Percentiles rank a stretch among this genome's conserved stretches.
Conservation (phyloP, 176 grass and related monocot species). For the Hyparrhenia diplandra region DNA sequence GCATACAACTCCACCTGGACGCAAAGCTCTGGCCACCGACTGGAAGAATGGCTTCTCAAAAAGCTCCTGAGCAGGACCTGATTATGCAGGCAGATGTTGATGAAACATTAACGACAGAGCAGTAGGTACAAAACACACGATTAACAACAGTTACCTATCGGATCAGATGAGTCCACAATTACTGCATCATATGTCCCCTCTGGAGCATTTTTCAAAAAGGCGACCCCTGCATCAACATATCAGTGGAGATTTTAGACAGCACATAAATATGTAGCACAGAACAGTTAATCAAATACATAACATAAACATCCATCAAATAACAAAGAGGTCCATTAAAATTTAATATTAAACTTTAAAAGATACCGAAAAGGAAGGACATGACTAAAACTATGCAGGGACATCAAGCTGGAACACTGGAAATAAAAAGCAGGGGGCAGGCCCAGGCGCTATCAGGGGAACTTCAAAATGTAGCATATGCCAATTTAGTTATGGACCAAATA, state of each 20-base stretch:
- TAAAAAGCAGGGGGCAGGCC: neutral
- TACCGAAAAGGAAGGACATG: neutral
- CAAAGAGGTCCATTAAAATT: neutral
- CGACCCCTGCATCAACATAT: no score
- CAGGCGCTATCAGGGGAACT: neutral
- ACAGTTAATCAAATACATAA: neutral
- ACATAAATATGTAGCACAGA: no score
- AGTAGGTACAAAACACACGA: neutral
- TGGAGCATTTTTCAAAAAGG: neutral
- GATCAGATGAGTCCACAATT: conserved; percentile 94
- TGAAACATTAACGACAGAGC: neutral
- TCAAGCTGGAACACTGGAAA: neutral
- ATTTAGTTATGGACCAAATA: neutral
- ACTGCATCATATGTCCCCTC: conserved; percentile 91
- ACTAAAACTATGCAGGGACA: neutral
- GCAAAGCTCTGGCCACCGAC: conserved; percentile 63
- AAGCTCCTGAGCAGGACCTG: conserved; percentile 92
- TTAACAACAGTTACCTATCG: conserved; percentile 54
- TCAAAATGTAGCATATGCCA: neutral
- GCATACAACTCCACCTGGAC: conserved; percentile 88
- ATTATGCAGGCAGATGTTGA: neutral
- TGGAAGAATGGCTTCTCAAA: conserved; percentile 99
- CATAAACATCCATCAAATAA: conserved; percentile 12
- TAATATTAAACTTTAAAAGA: neutral
- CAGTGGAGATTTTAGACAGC: no score